Conservation (phyloP, 192 early-diverging fungal genomes). For the Mycoemilia scoparia region DNA sequence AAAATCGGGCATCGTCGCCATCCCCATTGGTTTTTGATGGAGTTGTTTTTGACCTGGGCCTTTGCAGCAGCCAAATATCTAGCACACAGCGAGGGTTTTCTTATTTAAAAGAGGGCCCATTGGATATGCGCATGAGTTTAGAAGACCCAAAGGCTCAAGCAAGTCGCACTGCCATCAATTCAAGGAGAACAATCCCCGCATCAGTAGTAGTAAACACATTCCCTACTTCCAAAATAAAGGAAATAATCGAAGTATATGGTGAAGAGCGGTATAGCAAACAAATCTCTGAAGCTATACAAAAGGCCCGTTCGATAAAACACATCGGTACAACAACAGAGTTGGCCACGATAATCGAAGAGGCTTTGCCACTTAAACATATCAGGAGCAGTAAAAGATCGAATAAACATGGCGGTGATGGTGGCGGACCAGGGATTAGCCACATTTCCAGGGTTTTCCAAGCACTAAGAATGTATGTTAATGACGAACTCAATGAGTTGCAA, state of each 20-base stretch:
- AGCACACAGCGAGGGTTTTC: slow-evolving; percentile 49
- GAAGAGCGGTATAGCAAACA: slow-evolving; percentile 40
- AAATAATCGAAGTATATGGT: slow-evolving; percentile 44
- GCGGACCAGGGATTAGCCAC: no score
- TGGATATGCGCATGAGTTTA: slow-evolving; percentile 61
- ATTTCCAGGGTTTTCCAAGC: slow-evolving; percentile 38
- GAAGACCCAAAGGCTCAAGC: slow-evolving; percentile 3
- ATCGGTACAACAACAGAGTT: slow-evolving; percentile 40
- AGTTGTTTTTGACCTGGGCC: slow-evolving; percentile 55
- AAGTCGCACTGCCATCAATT: slow-evolving; percentile 4
- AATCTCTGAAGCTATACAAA: slow-evolving; percentile 43
- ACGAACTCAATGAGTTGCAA: slow-evolving; percentile 44
- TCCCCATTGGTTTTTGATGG: slow-evolving; percentile 36
- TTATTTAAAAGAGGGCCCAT: slow-evolving; percentile 39
- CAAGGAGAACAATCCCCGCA: slow-evolving; percentile 33
- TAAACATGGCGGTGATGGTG: no score
- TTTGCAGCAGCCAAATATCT: slow-evolving; percentile 50
- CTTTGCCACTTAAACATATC: slow-evolving; percentile 24
- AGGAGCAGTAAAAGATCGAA: slow-evolving; percentile 3
- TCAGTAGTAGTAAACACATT: slow-evolving; percentile 45
- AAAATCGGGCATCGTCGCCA: slow-evolving; percentile 3
- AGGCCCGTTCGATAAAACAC: slow-evolving; percentile 21
- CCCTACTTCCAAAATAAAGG: slow-evolving; percentile 33
- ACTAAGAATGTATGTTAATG: slow-evolving; percentile 51
- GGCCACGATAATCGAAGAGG: slow-evolving; percentile 31